Base-by-base conservation (phyloP, 2,329 filamentous ascomycete genomes). In the Fusarium sp. region DNA sequence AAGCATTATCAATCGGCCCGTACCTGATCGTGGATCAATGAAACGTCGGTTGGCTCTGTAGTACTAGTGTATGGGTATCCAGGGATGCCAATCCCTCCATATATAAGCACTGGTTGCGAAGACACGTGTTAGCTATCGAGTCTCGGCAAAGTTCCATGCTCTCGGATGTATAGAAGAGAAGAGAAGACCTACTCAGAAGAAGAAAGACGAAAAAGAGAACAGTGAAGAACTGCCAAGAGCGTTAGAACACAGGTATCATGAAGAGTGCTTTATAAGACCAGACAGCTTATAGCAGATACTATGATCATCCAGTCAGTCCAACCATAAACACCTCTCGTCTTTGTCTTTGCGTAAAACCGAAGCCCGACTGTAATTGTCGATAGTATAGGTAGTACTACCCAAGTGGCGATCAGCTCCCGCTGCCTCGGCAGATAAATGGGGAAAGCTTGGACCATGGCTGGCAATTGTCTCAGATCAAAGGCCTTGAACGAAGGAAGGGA, bases 301-400 rank as follows among this genome's bases (percentile, higher is more conserved):
- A 64, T 33, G 10, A 64, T 55, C 62, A 64, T 64, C 62, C 62
- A 64, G 39, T 64, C 62, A 25, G 58, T 64, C 58, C 62, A 64
- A 7, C 62, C 62, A 63, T 64, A 64, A 8, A 42, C 58, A 2
- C 44, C 39, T 3, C 62, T 63, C 2, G 62, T 63, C 46, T 64
- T 64, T 5, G 62, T 46, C 27, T 64, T 64, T n/a, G 62, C 62
- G 8, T 63, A 64, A 29, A 63, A 64, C 13, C 62, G 29, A 36
- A 64, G 62, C 18, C 27, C 62, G 1, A 64, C 62, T 0, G 38
- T 45, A 0, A 64, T 54, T 1, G 41, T 64, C 5, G 58, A 31
- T 12, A 64, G 14, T 46, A 63, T 54, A 13, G 62, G 62, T 39
- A 64, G 5, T 3, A 64, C 36, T 0, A 55, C 33, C 46, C 62